A percentile compares a stretch with the other conserved stretches of the same genome.
phyloP scores from a whole-genome alignment of 192 early-diverging fungal species.

The Coemansia erecta region DNA sequence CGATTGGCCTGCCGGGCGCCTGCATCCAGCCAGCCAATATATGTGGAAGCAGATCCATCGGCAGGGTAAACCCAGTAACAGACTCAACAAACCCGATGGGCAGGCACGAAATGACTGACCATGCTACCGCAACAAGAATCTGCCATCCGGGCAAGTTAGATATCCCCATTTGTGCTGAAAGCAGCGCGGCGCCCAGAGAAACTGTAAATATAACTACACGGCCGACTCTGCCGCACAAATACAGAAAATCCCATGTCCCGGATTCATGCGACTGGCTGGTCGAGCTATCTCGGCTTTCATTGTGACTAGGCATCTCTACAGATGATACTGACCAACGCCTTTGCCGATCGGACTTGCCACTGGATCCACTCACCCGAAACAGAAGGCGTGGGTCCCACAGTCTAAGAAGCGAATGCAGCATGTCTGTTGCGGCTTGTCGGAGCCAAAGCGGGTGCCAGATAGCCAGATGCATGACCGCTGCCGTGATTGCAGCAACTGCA shows the following conservation, averaged over 20 bases:
- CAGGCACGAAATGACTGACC: conserved; percentile 33
- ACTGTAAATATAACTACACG: conserved; percentile 32
- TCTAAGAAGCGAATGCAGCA: conserved; percentile 21
- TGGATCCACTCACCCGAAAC: conserved; percentile 3
- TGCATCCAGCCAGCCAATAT: conserved; percentile 45
- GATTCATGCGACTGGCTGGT: neutral
- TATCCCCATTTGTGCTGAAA: conserved; percentile 41
- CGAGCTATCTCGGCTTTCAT: too few relatives aligned
- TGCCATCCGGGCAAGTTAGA: conserved; percentile 46
- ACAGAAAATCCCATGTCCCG: conserved; percentile 18
- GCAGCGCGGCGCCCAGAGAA: conserved; percentile 31
- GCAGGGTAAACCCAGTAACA: conserved; percentile 42
- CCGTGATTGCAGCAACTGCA: conserved; percentile 43
- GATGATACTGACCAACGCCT: neutral
- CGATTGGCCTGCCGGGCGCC: conserved; percentile 41
- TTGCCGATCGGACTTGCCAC: neutral
- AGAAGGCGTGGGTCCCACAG: conserved; percentile 42
- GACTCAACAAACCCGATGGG: conserved; percentile 50
- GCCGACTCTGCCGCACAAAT: conserved; percentile 20
- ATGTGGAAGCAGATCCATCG: conserved; percentile 46
- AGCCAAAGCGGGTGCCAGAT: conserved; percentile 47
- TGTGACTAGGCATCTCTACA: too few relatives aligned
- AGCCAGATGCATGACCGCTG: conserved; percentile 34
- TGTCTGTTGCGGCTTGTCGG: conserved; percentile 16
- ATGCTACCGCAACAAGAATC: conserved; percentile 30